Base-by-base conservation (phyloP, 2,329 filamentous ascomycete genomes). In the Pezicula neosporulosa region DNA sequence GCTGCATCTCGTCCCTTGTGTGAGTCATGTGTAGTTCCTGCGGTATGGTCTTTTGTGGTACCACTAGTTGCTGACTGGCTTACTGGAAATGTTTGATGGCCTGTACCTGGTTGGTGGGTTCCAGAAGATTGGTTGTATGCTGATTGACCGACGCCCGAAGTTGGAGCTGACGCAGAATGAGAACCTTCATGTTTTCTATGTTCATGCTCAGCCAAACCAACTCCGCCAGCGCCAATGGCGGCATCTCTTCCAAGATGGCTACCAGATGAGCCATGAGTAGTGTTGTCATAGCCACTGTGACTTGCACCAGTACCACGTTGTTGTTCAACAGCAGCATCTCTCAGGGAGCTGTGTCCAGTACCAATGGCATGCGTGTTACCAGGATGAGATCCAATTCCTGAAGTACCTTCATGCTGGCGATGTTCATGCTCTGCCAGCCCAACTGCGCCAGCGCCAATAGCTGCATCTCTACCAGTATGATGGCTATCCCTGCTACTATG, bases 201-300 rank as follows among this genome's bases (percentile, higher is more conserved):
- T 27, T 55, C 50, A 43, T 52, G 48, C 19, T 55, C 54, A 2
- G 44, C 50, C 28, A 55, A 30, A 10, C 50, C 57, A 19, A 19
- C 46, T 9, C 44, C 33, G 21, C 53, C 56, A 15, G 36, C 50
- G 19, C 33, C 56, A 24, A 55, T 16, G 6, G 49, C 52, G 4
- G 52, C 49, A 41, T 58, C 54, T 19, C 54, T 30, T 33, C 56
- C 58, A 44, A 50, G 49, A 33, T 66, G 49, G 56, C 62, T 47
- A 21, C 24, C 21, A 19, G 41, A 44, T 44, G 16, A 44, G 45
- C 59, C 60, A 62, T 56, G 57, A 15, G 41, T 15, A 28, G 44
- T 44, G 4, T 44, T 33, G 19, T 44, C 51, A 7, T 44, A n/a
- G 7, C 16, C 47, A 44, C 13, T 43, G 27, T 15, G 48, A 13